These are phyloP conservation scores for Pythium apleroticum DNA, from an alignment of 352 stramenopile genomes.

Conservation along the genomic window DNA sequence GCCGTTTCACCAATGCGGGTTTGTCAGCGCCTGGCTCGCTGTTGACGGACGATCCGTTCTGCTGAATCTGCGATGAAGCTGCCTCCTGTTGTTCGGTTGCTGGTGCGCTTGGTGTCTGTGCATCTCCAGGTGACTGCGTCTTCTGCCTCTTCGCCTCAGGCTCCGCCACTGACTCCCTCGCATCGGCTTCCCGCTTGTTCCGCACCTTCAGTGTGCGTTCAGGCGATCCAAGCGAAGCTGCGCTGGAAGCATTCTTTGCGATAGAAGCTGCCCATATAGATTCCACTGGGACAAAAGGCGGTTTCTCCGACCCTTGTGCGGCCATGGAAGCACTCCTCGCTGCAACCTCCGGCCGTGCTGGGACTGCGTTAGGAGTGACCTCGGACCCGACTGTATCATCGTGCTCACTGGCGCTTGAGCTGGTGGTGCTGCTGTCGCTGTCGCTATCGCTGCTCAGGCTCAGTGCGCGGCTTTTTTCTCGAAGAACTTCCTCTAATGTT, in stretches of 20 bases:
- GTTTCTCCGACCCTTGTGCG: too few species aligned
- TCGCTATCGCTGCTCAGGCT: constrained; percentile 14
- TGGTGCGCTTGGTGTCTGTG: background rate
- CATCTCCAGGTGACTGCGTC: background rate
- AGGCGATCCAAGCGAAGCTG: background rate
- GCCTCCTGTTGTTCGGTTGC: background rate
- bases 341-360: too few species aligned
- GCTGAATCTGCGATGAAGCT: background rate
- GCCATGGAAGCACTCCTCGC: too few species aligned
- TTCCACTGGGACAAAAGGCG: background rate
- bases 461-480: constrained; percentile 7
- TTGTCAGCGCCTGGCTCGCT: background rate
- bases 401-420: constrained; percentile 1
- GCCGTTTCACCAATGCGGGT: background rate
- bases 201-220: background rate
- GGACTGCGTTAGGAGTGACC: background rate
- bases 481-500: background rate
- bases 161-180: background rate
- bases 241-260: background rate
- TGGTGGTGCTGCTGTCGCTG: constrained; percentile 10
- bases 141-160: constrained; percentile 12
- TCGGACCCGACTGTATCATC: background rate
- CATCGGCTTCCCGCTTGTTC: background rate
- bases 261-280: background rate
- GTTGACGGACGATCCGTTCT: background rate